Conservation (phyloP, 331 rosid species). For the Malus hybrid region DNA sequence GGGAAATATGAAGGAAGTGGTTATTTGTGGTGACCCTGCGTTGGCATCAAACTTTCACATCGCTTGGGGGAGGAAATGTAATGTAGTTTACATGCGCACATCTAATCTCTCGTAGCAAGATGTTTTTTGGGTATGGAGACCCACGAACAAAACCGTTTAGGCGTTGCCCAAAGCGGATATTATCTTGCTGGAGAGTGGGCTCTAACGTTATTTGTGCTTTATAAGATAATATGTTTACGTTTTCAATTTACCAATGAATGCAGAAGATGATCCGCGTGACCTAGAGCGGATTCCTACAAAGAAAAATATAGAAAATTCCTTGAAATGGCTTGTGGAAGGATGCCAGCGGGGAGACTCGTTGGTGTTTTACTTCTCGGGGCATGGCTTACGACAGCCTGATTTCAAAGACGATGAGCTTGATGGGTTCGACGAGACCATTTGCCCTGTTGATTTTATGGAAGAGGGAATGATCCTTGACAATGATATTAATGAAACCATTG, state of each 20-base stretch:
- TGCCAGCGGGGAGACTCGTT: constrained; percentile 49
- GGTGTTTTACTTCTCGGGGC: constrained; percentile 89
- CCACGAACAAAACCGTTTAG: no score
- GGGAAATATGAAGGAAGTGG: no score
- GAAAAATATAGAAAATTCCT: constrained; percentile 51
- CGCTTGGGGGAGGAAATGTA: no score
- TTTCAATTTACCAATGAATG: constrained; percentile 16
- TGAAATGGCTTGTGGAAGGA: constrained; percentile 78
- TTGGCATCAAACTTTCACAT: no score
- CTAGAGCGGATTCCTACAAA: constrained; percentile 49
- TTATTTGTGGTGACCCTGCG: no score
- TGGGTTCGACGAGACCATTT: constrained; percentile 72
- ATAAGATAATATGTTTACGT: constrained; percentile 63
- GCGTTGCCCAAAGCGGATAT: no score
- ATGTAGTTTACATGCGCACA: no score
- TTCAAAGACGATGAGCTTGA: constrained; percentile 54
- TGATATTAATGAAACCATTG: constrained; percentile 55
- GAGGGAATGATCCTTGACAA: constrained; percentile 73
- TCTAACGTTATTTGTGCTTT: constrained; percentile 38
- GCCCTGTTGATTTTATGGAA: constrained; percentile 60
- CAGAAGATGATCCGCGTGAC: constrained; percentile 43
- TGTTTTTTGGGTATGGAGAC: no score
- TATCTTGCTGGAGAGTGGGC: no score
- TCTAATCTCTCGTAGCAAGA: no score
- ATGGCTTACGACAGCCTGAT: constrained; percentile 71